These are phyloP conservation scores for Schizothecium vesticola DNA, from an alignment of 495 filamentous ascomycete genomes.

Conservation along the genomic window DNA sequence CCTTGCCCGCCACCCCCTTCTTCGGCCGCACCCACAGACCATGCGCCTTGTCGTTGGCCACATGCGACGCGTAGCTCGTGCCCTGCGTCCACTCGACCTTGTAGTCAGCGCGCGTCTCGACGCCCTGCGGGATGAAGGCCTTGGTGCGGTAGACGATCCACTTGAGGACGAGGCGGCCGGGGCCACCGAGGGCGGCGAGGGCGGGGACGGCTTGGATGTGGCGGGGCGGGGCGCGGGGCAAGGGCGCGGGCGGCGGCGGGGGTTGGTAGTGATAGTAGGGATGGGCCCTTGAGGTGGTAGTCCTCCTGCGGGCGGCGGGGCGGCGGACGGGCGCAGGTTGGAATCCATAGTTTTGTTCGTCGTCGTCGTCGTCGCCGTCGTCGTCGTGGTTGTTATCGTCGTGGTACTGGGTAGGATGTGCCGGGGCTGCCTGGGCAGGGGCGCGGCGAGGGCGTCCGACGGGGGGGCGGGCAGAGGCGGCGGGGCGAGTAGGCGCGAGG, in stretches of 20 bases:
- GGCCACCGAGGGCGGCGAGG: neutral
- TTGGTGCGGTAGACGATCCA: neutral
- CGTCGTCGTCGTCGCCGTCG: neutral
- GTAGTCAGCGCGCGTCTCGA: neutral
- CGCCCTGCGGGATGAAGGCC: neutral
- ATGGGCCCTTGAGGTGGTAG: too few species aligned
- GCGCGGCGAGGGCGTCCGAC: neutral
- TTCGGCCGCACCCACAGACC: neutral
- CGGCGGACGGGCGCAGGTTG: neutral
- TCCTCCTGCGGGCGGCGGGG: neutral
- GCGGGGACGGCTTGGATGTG: neutral
- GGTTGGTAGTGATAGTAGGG: neutral
- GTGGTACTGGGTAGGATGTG: neutral
- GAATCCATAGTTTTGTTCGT: neutral
- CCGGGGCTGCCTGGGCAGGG: neutral
- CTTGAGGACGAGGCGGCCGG: neutral
- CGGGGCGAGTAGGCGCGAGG: neutral
- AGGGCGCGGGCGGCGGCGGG: too few species aligned
- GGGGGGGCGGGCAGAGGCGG: neutral
- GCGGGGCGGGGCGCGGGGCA: neutral
- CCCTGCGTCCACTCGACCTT: neutral
- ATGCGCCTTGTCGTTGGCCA: neutral
- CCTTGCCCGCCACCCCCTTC: neutral
- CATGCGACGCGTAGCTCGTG: neutral
- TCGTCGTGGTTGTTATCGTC: neutral